phyloP scores from a whole-genome alignment of 352 stramenopile species.

The Globisporangium cylindrosporum region DNA sequence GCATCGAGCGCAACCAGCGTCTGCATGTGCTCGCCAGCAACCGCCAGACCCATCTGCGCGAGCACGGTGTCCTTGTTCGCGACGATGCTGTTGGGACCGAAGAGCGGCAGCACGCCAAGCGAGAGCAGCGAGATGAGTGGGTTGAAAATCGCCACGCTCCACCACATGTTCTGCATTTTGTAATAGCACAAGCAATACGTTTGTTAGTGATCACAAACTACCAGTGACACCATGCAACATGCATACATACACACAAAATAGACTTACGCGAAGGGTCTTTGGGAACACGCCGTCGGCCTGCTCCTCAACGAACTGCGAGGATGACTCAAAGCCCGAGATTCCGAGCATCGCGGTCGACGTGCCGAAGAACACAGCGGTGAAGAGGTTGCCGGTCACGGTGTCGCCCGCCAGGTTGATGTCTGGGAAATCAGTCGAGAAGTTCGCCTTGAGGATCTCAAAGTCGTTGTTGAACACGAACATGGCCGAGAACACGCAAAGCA shows the following conservation, averaged over 20 bases:
- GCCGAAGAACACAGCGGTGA: conserved; percentile 90
- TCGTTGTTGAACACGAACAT: conserved; percentile 83
- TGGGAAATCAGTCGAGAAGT: conserved; percentile 85
- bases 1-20: conserved; percentile 86
- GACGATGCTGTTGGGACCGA: conserved; percentile 68
- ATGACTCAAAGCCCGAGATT: conserved; percentile 94
- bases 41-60: conserved; percentile 86
- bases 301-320: conserved; percentile 94
- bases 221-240: neutral
- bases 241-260: neutral
- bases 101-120: conserved; percentile 86
- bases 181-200: conserved; percentile 3
- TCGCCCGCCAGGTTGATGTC: conserved; percentile 85
- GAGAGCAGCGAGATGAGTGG: conserved; percentile 90
- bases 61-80: conserved; percentile 89
- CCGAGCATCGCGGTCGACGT: conserved; percentile 93
- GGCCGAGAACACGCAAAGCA: conserved; percentile 77
- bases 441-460: conserved; percentile 72
- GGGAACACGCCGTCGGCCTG: conserved; percentile 93
- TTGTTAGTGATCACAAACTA: conserved; percentile 5
- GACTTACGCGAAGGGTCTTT: conserved; percentile 85
- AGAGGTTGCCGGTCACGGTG: conserved; percentile 74
- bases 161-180: conserved; percentile 89
- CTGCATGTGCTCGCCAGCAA: conserved; percentile 73
- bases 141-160: conserved; percentile 93